Evolutionary conservation across 2,329 filamentous ascomycete genomes (phyloP).

Genomic region (Neofusicoccum ribis): DNA sequence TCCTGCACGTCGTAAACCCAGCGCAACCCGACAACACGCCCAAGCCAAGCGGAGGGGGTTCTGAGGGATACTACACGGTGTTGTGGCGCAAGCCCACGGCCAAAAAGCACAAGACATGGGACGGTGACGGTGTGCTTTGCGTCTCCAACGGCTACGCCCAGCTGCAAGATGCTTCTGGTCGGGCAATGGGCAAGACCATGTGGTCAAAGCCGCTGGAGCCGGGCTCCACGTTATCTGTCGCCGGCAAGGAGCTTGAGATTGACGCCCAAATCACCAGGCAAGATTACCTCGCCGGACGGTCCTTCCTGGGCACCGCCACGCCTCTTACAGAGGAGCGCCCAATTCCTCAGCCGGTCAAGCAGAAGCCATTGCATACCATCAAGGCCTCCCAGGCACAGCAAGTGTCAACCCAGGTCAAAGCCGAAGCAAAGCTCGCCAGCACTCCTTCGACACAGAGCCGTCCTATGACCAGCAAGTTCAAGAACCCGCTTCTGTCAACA

Average conservation of each 20-base stretch:
- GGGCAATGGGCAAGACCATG: slow-evolving; percentile 60
- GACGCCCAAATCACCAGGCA: slow-evolving; percentile 61
- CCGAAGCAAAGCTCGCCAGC: slow-evolving; percentile 42
- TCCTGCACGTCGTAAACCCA: slow-evolving; percentile 29
- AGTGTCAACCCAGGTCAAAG: slow-evolving; percentile 23
- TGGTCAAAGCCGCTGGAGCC: slow-evolving; percentile 59
- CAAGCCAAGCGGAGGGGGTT: slow-evolving; percentile 20
- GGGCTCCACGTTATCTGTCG: slow-evolving; percentile 62
- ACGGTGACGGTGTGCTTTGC: slow-evolving; percentile 67
- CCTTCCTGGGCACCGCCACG: slow-evolving; percentile 39
- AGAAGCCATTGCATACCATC: slow-evolving; percentile 26
- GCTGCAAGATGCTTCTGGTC: slow-evolving; percentile 63
- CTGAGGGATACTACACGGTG: slow-evolving; percentile 45
- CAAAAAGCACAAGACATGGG: slow-evolving; percentile 78
- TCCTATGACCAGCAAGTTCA: slow-evolving; percentile 54
- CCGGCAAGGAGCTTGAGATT: slow-evolving; percentile 69
- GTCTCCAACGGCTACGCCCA: slow-evolving; percentile 59
- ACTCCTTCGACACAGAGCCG: slow-evolving; percentile 29
- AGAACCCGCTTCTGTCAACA: slow-evolving; percentile 59
- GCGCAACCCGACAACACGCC: slow-evolving; percentile 25
- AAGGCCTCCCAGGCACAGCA: slow-evolving; percentile 33
- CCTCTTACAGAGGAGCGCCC: slow-evolving; percentile 22
- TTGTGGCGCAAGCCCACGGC: slow-evolving; percentile 63
- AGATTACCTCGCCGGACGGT: slow-evolving; percentile 57
- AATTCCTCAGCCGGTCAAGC: slow-evolving; percentile 25